Evolutionary conservation across 2,329 filamentous ascomycete genomes (phyloP).

Genomic region (Diplodia seriata): DNA sequence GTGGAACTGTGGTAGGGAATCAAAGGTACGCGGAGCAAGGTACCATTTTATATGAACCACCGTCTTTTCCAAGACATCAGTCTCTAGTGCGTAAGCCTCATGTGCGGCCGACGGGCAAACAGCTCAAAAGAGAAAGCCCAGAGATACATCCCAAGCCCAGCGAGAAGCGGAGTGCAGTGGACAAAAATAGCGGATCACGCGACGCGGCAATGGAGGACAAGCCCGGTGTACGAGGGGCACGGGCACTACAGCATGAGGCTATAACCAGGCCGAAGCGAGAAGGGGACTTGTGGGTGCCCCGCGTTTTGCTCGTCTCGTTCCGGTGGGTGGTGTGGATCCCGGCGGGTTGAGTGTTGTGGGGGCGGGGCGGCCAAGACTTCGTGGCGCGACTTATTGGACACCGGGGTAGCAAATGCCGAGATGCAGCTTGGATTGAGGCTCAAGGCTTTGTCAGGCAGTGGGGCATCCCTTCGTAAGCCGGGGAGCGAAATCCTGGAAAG

Average conservation of each 20-base stretch:
- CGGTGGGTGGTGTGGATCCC: slow-evolving; percentile 22
- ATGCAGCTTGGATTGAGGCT: slow-evolving; percentile 6
- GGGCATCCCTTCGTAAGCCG: too few species aligned
- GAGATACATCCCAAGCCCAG: neutral
- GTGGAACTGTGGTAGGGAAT: neutral
- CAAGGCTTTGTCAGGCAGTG: slow-evolving; percentile 7
- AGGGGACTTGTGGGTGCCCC: slow-evolving; percentile 8
- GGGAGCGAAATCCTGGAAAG: too few species aligned
- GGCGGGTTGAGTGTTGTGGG: slow-evolving; percentile 4
- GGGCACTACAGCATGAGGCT: neutral
- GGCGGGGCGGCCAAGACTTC: slow-evolving; percentile 15
- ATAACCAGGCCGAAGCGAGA: slow-evolving; percentile 19
- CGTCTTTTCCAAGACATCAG: neutral
- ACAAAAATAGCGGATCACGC: slow-evolving; percentile 15
- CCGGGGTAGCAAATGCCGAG: slow-evolving; percentile 14
- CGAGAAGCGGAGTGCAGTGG: slow-evolving; percentile 18
- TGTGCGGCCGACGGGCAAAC: neutral
- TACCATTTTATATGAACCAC: neutral
- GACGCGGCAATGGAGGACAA: neutral
- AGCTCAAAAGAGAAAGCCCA: neutral
- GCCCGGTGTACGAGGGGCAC: neutral
- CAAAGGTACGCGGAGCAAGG: neutral
- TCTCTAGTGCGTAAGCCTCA: neutral
- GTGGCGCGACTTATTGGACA: neutral
- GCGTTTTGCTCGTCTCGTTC: slow-evolving; percentile 16